These are phyloP conservation scores for Aureobasidium sp. DNA, from an alignment of 2,329 filamentous ascomycete genomes.

Conservation along the genomic window DNA sequence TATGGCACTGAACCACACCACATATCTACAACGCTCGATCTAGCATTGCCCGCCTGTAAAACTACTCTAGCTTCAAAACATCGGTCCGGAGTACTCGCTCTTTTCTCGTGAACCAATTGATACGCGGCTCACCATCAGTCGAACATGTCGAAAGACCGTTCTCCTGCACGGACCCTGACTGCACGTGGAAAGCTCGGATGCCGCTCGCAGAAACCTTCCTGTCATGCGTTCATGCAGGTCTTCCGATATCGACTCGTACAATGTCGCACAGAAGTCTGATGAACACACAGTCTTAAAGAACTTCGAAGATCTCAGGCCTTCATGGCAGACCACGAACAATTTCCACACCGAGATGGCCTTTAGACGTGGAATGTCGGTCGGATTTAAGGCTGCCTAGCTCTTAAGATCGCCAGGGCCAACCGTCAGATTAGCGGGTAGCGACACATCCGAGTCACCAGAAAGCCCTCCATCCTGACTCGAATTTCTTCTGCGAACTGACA, in stretches of 20 bases:
- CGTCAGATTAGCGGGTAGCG: background rate
- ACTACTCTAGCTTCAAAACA: too few relatives aligned
- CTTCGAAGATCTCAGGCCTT: background rate
- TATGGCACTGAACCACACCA: background rate
- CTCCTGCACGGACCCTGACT: background rate
- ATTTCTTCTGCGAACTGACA: background rate
- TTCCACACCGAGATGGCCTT: background rate
- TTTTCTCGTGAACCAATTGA: background rate
- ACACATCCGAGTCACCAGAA: background rate
- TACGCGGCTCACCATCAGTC: background rate
- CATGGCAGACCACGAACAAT: background rate
- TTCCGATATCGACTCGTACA: background rate
- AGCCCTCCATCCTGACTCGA: constrained; percentile 1
- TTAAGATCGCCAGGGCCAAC: background rate
- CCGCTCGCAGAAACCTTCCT: background rate
- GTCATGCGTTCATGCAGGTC: background rate
- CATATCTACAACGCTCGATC: background rate
- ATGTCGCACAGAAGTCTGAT: too few relatives aligned
- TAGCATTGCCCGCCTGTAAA: too few relatives aligned
- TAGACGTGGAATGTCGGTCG: background rate
- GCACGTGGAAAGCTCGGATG: background rate
- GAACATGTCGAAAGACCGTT: background rate
- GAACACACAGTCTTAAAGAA: background rate
- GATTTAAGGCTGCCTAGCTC: background rate
- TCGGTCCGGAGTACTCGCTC: background rate